Base-by-base conservation (phyloP, 805 yeast species). In the Candida glaebosa region DNA sequence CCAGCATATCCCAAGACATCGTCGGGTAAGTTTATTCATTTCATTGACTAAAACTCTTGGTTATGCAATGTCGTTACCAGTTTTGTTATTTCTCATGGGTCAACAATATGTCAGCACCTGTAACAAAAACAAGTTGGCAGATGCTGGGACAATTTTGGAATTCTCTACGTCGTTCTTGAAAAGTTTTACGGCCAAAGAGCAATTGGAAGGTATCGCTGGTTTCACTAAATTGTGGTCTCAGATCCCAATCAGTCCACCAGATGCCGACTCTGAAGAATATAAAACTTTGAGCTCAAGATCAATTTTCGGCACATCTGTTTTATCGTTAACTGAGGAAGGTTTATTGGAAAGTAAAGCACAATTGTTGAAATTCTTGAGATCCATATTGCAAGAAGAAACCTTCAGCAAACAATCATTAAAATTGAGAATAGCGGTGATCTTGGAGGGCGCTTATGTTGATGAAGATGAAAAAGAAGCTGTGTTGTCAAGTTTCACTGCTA, bases 1-100 rank as follows among this genome's bases (percentile, higher is more conserved):
- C 65, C 81, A 83, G 41, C 98, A 93, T 58, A 90, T 93, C 49
- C 99, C 99, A 46, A 81, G 96, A 58, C 99, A 93, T 60, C 85
- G 99, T 64, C 78, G 99, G 53, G 95, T 87, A 31, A 82, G 81
- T 56, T 67, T 93, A 40, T 93, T 87, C 53, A 76, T 86, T 2
- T 82, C 95, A 1, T 72, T 93, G 48, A 80, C 89, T 12, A 73
- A 73, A 50, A 85, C 96, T 2, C 67, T 93, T 46, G 90, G 91
- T 17, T 67, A 84, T 35, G 69, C 73, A 6, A 64, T 71, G 37
- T 78, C 95, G 2, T 71, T 90, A 47, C 87, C 85, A 51, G 71
- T 84, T 38, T 76, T 91, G 36, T 60, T 91, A 47, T 82, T 87
- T 53, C 71, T 93, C 51, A 76, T 91, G 54, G 91, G 95, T 40